These are phyloP conservation scores for Neurospora sublineolata DNA, from an alignment of 495 filamentous ascomycete genomes.

Conservation along the genomic window DNA sequence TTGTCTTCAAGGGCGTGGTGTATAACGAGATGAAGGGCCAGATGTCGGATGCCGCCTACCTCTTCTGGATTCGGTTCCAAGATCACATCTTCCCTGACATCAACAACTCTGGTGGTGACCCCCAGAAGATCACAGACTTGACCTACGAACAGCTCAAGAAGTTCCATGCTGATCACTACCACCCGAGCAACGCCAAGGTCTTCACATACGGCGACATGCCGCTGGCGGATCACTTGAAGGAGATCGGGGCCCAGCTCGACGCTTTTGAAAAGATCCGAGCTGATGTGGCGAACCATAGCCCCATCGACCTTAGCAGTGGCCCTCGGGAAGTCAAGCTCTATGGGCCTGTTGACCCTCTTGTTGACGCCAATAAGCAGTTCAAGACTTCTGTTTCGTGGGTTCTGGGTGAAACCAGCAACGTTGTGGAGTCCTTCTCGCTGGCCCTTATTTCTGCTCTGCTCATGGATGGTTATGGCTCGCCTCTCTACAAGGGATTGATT, in stretches of 20 bases:
- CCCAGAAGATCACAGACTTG: slow-evolving; percentile 87
- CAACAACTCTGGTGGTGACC: slow-evolving; percentile 93
- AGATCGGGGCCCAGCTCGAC: slow-evolving; percentile 60
- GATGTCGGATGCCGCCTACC: slow-evolving; percentile 92
- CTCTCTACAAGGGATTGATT: slow-evolving; percentile 80
- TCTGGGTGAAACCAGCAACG: slow-evolving; percentile 67
- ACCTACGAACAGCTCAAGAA: slow-evolving; percentile 74
- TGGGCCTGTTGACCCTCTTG: slow-evolving; percentile 81
- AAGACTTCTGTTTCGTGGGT: slow-evolving; percentile 93
- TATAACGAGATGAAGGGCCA: slow-evolving; percentile 99
- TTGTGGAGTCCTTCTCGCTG: slow-evolving; percentile 77
- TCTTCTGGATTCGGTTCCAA: slow-evolving; percentile 88
- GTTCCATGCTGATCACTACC: slow-evolving; percentile 86
- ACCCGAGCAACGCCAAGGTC: slow-evolving; percentile 91
- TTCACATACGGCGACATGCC: slow-evolving; percentile 95
- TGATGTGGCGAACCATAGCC: slow-evolving; percentile 62
- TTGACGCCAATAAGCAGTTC: slow-evolving; percentile 72
- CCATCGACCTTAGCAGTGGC: slow-evolving; percentile 58
- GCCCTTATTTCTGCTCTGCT: slow-evolving; percentile 70
- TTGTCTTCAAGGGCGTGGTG: slow-evolving; percentile 96
- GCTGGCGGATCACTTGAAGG: slow-evolving; percentile 62
- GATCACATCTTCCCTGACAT: slow-evolving; percentile 88
- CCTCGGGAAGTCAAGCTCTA: slow-evolving; percentile 56
- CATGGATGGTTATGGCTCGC: slow-evolving; percentile 89
- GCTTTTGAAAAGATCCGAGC: slow-evolving; percentile 56